phyloP scores from a whole-genome alignment of 2,329 filamentous ascomycete species.

The Penicillium frequentans region DNA sequence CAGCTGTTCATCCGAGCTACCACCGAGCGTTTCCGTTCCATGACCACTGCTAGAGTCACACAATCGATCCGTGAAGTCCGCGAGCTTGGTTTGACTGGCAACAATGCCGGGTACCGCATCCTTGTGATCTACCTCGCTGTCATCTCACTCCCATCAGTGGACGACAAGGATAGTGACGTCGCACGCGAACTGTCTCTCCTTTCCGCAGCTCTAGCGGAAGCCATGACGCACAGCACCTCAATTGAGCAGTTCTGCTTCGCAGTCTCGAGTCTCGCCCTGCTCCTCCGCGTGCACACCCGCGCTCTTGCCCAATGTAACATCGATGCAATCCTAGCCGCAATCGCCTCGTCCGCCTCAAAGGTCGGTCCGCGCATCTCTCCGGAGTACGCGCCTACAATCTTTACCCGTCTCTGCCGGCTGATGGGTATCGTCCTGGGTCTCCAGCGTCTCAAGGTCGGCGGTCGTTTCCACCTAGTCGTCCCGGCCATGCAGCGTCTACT shows the following conservation, averaged over 20 bases:
- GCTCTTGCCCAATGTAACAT: constrained; percentile 48
- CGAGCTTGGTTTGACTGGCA: constrained; percentile 28
- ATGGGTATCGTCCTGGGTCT: constrained; percentile 55
- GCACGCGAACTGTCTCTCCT: constrained; percentile 38
- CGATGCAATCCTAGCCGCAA: constrained; percentile 42
- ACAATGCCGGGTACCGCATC: constrained; percentile 32
- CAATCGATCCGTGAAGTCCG: constrained; percentile 33
- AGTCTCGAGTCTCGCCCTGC: constrained; percentile 39
- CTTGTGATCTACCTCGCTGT: constrained; percentile 39
- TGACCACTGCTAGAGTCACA: constrained; percentile 32
- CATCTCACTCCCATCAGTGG: constrained; percentile 31
- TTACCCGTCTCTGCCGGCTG: constrained; percentile 55
- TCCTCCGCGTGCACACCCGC: constrained; percentile 43
- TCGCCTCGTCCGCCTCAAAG: constrained; percentile 38
- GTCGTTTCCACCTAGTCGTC: constrained; percentile 61
- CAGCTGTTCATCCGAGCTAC: constrained; percentile 38
- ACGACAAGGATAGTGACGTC: constrained; percentile 38
- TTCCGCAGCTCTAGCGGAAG: constrained; percentile 35
- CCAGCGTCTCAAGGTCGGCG: constrained; percentile 58
- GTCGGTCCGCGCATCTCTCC: constrained; percentile 33
- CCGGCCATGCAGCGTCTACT: constrained; percentile 57
- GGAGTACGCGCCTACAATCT: constrained; percentile 45
- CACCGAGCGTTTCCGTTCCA: constrained; percentile 33
- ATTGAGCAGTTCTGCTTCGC: constrained; percentile 43
- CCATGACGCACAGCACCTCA: constrained; percentile 29